Conservation (phyloP, 192 early-diverging fungal genomes). For the Coemansia sp. region DNA sequence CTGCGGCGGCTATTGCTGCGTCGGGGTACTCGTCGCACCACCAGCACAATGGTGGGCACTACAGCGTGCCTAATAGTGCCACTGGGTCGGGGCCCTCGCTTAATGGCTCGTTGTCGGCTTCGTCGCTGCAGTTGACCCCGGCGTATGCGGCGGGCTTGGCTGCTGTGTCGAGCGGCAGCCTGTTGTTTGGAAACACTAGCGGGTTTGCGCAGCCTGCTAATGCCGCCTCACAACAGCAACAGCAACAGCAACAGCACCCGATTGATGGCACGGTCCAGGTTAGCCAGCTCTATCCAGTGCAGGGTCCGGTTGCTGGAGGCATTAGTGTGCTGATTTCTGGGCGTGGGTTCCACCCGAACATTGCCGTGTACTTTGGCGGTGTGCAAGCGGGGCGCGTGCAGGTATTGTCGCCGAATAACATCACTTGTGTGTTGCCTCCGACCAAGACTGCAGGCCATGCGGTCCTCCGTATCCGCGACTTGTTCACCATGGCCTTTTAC, state of each 20-base stretch:
- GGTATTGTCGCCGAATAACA: conserved; percentile 75
- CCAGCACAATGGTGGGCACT: conserved; percentile 3
- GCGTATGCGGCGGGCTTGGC: conserved; percentile 9
- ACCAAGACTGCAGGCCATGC: conserved; percentile 73
- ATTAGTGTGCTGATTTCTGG: conserved; percentile 83
- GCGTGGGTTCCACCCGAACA: conserved; percentile 73
- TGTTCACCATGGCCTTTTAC: conserved; percentile 47
- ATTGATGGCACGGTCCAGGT: conserved; percentile 48
- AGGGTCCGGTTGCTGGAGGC: conserved; percentile 87
- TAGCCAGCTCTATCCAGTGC: conserved; percentile 74
- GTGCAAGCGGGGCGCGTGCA: conserved; percentile 69
- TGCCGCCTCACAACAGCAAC: conserved; percentile 10
- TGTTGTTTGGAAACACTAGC: not conserved
- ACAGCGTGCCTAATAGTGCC: not conserved
- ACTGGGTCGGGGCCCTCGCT: not conserved
- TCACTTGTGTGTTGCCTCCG: conserved; percentile 86
- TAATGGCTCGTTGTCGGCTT: not conserved
- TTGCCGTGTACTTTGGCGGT: conserved; percentile 63
- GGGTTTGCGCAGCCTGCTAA: conserved; percentile 1
- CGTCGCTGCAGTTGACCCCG: not conserved
- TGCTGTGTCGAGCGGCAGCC: conserved; percentile 14
- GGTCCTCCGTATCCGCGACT: conserved; percentile 27
- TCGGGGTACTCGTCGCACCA: not conserved
- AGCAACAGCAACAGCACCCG: not conserved
- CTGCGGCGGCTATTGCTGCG: conserved; percentile 13